Conservation (phyloP, 2,329 filamentous ascomycete genomes). For the Macrophomina tecta region DNA sequence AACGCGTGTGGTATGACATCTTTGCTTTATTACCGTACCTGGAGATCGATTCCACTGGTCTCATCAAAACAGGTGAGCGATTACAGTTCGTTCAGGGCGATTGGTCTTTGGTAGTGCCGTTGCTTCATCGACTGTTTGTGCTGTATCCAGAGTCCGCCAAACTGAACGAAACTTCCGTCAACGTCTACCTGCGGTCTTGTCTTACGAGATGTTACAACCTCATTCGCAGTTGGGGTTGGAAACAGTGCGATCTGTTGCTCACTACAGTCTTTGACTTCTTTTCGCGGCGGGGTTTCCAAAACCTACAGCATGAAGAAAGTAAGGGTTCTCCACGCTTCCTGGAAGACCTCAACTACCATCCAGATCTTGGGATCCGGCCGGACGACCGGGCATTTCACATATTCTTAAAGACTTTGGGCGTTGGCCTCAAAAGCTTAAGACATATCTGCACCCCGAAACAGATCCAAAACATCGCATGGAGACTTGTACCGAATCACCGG, state of each 20-base stretch:
- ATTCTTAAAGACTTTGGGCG: conserved; percentile 62
- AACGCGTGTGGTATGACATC: conserved; percentile 50
- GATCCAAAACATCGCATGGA: conserved; percentile 62
- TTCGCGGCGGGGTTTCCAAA: conserved; percentile 57
- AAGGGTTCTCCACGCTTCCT: conserved; percentile 62
- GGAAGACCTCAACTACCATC: conserved; percentile 53
- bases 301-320: conserved; percentile 58
- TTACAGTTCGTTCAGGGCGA: conserved; percentile 51
- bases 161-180: conserved; percentile 52
- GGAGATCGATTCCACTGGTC: conserved; percentile 59
- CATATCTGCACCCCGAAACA: conserved; percentile 58
- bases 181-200: conserved; percentile 60
- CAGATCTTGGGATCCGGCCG: conserved; percentile 50
- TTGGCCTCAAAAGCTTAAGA: conserved; percentile 56
- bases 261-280: conserved; percentile 66
- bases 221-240: conserved; percentile 63
- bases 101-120: conserved; percentile 56
- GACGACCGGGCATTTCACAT: conserved; percentile 64
- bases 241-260: conserved; percentile 60
- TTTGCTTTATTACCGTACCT: conserved; percentile 61
- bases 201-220: conserved; percentile 61
- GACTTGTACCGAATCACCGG: conserved; percentile 65
- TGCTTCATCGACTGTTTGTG: conserved; percentile 56
- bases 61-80: conserved; percentile 50
- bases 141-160: conserved; percentile 53